Conservation (phyloP, 129 eudicot genomes). For the Pulicaria dysenterica region DNA sequence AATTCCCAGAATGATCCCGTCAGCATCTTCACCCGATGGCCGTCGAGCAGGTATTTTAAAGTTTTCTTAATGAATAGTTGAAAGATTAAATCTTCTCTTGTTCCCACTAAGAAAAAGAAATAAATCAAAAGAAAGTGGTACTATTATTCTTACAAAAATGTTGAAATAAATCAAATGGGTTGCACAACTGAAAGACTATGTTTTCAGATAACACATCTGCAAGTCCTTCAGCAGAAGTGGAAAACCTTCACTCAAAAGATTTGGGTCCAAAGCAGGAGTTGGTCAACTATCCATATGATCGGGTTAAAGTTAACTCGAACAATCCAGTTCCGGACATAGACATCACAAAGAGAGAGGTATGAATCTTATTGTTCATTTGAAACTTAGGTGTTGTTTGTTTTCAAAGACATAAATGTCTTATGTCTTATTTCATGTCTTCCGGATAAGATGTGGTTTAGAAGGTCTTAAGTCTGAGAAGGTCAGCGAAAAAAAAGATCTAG, state of each 20-base stretch:
- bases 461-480: too few relatives aligned
- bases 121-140: too few relatives aligned
- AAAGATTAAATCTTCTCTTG: too few relatives aligned
- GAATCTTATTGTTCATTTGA: background rate
- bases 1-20: constrained; percentile 32
- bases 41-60: constrained; percentile 30
- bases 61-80: background rate
- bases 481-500: too few relatives aligned
- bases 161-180: too few relatives aligned
- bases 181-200: constrained; percentile 6
- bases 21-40: constrained; percentile 40
- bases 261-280: constrained; percentile 30
- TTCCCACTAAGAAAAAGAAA: too few relatives aligned
- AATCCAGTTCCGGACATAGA: constrained; percentile 60
- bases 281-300: constrained; percentile 53
- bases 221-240: constrained; percentile 18
- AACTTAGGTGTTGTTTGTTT: background rate
- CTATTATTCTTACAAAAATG: too few relatives aligned
- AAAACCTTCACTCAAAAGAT: constrained; percentile 27
- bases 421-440: too few relatives aligned
- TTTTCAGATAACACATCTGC: constrained; percentile 28
- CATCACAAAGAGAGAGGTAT: constrained; percentile 75
- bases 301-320: constrained; percentile 51
- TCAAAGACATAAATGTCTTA: too few relatives aligned
- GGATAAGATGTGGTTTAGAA: too few relatives aligned